Evolutionary conservation across 192 early-diverging fungal genomes (phyloP).

Genomic region (Backusella morwellensis): DNA sequence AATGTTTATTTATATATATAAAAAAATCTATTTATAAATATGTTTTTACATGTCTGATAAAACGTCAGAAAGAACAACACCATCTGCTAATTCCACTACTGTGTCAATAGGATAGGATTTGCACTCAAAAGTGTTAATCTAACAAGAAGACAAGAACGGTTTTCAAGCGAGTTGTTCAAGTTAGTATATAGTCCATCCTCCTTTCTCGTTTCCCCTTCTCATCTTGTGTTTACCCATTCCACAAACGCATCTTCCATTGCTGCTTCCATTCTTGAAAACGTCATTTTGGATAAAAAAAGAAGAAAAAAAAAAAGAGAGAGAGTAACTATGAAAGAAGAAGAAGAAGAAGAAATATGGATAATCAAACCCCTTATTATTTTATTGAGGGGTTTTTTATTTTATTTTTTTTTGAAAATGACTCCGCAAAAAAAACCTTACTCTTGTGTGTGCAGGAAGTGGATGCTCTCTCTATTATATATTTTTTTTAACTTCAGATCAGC

Average conservation of each 20-base stretch:
- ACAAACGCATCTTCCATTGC: conserved; percentile 41
- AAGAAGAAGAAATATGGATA: neutral
- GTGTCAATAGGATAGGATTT: conserved; percentile 47
- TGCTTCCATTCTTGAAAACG: conserved; percentile 35
- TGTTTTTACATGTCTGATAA: conserved; percentile 76
- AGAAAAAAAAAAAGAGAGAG: neutral
- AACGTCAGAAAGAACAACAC: conserved; percentile 79
- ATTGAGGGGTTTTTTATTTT: neutral
- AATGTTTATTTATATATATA: neutral
- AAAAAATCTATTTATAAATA: neutral
- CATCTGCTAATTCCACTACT: conserved; percentile 76
- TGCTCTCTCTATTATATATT: neutral
- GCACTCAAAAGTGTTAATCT: conserved; percentile 67
- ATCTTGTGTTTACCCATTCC: conserved; percentile 37
- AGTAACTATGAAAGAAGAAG: neutral
- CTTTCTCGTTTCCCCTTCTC: neutral
- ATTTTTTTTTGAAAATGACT: neutral
- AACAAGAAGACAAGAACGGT: neutral
- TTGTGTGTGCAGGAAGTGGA: neutral
- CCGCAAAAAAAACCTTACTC: neutral
- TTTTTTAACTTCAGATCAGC: neutral
- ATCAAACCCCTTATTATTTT: neutral
- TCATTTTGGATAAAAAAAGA: neutral
- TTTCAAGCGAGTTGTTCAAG: neutral
- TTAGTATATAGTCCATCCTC: neutral